phyloP scores from a whole-genome alignment of 139 green algal species.

The Chlorella sp. region DNA sequence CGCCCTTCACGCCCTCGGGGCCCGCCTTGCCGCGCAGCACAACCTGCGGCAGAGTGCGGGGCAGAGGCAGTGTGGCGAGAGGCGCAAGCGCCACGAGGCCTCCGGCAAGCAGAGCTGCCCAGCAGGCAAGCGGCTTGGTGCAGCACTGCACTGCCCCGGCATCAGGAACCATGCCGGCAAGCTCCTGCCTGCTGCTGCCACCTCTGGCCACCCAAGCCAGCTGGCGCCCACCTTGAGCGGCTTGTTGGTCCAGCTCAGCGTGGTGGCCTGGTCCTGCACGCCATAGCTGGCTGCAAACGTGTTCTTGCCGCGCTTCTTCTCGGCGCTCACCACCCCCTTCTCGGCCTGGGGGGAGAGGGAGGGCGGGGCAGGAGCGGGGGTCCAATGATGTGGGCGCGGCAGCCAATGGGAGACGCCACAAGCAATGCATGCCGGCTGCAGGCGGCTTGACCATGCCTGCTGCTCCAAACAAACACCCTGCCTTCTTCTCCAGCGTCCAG shows the following conservation, averaged over 20 bases:
- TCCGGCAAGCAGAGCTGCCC: not conserved
- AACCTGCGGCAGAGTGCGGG: not conserved
- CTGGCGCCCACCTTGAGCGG: constrained; percentile 30
- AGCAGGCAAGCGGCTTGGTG: not conserved
- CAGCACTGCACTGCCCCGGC: not conserved
- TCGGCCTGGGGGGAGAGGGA: constrained; percentile 5
- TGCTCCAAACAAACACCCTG: too few species aligned
- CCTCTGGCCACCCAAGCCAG: not conserved
- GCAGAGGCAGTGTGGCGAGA: not conserved
- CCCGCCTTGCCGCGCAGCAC: constrained; percentile 10
- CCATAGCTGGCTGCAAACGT: constrained; percentile 19
- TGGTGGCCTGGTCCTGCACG: constrained; percentile 11
- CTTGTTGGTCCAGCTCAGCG: constrained; percentile 41
- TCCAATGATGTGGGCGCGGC: too few species aligned
- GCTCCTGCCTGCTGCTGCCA: not conserved
- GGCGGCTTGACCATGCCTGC: too few species aligned
- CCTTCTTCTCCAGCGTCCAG: too few species aligned
- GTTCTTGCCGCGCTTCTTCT: constrained; percentile 28
- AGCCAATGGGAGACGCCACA: too few species aligned
- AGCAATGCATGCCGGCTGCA: too few species aligned
- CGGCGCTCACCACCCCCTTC: not conserved
- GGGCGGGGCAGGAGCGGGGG: not conserved
- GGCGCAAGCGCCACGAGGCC: too few species aligned
- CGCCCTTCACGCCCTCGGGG: not conserved
- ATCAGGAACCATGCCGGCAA: not conserved